Base-by-base conservation (phyloP, 805 yeast genomes). In the Cyberlindnera xishuangbannaensis region DNA sequence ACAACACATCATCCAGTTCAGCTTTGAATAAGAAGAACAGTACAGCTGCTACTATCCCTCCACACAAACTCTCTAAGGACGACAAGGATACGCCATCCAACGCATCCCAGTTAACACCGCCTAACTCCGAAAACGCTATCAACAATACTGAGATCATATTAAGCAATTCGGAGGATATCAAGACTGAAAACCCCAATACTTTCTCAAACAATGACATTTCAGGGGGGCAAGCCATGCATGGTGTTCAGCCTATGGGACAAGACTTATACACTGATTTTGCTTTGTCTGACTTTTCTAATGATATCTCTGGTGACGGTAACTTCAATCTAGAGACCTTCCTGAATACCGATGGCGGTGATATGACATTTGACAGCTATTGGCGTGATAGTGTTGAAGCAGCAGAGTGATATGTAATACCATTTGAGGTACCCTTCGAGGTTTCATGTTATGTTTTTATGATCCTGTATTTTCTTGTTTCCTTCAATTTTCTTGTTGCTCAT, bases 301-400 rank as follows among this genome's bases (percentile, higher is more conserved):
- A 62, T 27, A 47, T 59, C 21, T 31, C 52, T 18, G 58, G 53
- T 24, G 62, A 57, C 31, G 60, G 47, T 19, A 61, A 61, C 32
- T 67, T 68, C 51, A 71, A 65, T 43, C 58, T 67, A 42, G 68
- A 67, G 40, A 58, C 65, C 5, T 61, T 69, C 34, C 45, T 69
- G 34, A 65, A 61, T 30, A 64, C 68, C 8, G 68, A 62, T 36
- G 58, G 51, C 31, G 61, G 38, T 43, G 61, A 51, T 33, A 39
- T 57, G 29, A 31, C 33, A 4, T 51, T 61, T 36, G 68, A 56
- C 27, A 53, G 50, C 48, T 59, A 55, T 38, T 66, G 71, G 71
- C 61, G 61, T 15, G 71, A 64, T 37, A 53, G 64, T 30, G 69
- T 63, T 21, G 67, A 62, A 33, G 58, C 66, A 7, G 57, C 61